Evolutionary conservation across 2,329 filamentous ascomycete species (phyloP).

Genomic region (Phyllosticta paracitricarpa): DNA sequence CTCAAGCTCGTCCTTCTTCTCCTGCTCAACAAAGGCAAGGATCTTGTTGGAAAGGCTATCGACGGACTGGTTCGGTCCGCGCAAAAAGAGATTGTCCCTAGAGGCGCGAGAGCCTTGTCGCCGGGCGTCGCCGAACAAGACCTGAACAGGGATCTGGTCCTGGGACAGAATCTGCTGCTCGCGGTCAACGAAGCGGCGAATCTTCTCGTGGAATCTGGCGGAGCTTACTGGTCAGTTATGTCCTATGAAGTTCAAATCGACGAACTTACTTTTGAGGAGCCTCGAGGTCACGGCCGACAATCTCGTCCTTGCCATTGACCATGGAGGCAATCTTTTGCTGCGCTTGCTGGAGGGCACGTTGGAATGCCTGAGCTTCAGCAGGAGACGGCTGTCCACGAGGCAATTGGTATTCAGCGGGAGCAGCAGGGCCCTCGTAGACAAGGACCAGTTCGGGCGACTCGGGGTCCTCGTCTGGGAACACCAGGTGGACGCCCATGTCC

Average conservation of each 20-base stretch:
- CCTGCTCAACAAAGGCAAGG: slow-evolving; percentile 69
- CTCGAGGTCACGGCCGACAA: slow-evolving; percentile 44
- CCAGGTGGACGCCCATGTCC: slow-evolving; percentile 61
- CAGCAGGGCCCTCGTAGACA: slow-evolving; percentile 61
- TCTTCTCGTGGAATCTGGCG: slow-evolving; percentile 48
- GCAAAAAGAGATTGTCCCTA: slow-evolving; percentile 52
- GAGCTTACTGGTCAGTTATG: slow-evolving; percentile 14
- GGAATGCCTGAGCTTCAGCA: slow-evolving; percentile 46
- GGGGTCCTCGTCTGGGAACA: slow-evolving; percentile 57
- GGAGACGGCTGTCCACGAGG: slow-evolving; percentile 46
- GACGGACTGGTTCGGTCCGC: slow-evolving; percentile 65
- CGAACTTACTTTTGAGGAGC: slow-evolving; percentile 39
- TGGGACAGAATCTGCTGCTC: slow-evolving; percentile 42
- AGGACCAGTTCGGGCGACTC: slow-evolving; percentile 55
- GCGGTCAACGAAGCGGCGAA: slow-evolving; percentile 48
- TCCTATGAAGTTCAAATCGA: slow-evolving; percentile 9
- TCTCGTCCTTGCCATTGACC: slow-evolving; percentile 45
- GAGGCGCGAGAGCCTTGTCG: slow-evolving; percentile 41
- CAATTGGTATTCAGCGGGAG: slow-evolving; percentile 42
- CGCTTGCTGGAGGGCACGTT: slow-evolving; percentile 48
- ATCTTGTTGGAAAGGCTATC: slow-evolving; percentile 64
- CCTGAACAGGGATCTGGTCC: slow-evolving; percentile 47
- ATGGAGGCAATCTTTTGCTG: slow-evolving; percentile 45
- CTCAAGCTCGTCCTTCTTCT: slow-evolving; percentile 88
- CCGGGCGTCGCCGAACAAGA: slow-evolving; percentile 38